Conservation (phyloP, 2,329 filamentous ascomycete genomes). For the Arthrobotrys sphaeroides region DNA sequence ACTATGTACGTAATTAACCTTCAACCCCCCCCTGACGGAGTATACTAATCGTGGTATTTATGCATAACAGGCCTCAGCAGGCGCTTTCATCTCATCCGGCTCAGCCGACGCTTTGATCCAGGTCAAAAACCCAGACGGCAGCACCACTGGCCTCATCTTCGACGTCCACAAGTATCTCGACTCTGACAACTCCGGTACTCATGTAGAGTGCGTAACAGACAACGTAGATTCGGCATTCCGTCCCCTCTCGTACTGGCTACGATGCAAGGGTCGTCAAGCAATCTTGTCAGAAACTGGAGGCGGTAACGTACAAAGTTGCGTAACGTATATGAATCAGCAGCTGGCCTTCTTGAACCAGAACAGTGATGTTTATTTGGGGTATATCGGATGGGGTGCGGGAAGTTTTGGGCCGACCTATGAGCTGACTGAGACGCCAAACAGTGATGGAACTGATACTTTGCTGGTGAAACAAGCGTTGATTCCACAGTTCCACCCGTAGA, state of each 20-base stretch:
- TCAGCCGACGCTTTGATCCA: conserved; percentile 66
- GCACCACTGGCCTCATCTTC: conserved; percentile 67
- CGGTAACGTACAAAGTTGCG: conserved; percentile 60
- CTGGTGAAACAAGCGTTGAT: conserved; percentile 32
- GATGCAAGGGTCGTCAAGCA: conserved; percentile 59
- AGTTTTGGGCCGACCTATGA: conserved; percentile 50
- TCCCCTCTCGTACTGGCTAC: conserved; percentile 60
- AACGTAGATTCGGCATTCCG: conserved; percentile 60
- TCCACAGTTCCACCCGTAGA: conserved; percentile 34
- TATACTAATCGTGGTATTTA: background rate
- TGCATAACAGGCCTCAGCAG: conserved; percentile 59
- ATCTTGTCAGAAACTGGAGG: conserved; percentile 62
- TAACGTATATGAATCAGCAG: conserved; percentile 58
- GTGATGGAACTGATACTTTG: conserved; percentile 24
- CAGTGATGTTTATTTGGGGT: conserved; percentile 58
- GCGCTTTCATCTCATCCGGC: conserved; percentile 65
- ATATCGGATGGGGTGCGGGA: conserved; percentile 58
- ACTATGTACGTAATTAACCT: conserved; percentile 65
- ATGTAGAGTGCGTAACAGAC: conserved; percentile 66
- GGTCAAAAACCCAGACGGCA: conserved; percentile 70
- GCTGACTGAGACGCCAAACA: conserved; percentile 22
- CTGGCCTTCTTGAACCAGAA: conserved; percentile 59
- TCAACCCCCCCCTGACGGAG: background rate
- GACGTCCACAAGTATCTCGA: conserved; percentile 73
- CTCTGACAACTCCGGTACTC: conserved; percentile 68